A percentile compares a stretch with the other conserved stretches of the same genome.
Conservation (phyloP, 108 stramenopile genomes). For the Pelagomonas calceolata region DNA sequence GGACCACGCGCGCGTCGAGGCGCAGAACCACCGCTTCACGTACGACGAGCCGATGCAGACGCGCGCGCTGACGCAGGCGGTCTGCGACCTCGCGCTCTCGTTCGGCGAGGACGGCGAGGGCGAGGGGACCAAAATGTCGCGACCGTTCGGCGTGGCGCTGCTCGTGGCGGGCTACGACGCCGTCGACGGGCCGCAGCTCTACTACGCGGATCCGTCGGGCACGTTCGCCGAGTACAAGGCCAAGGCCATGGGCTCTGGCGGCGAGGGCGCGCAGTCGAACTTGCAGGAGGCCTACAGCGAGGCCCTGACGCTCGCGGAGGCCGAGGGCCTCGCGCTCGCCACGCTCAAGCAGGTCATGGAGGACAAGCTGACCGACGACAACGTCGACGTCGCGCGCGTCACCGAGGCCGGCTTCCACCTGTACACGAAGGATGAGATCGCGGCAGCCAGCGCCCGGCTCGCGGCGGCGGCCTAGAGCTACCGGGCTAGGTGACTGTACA, state of each 20-base stretch:
- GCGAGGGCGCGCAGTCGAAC: slow-evolving; percentile 89
- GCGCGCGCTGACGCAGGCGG: slow-evolving; percentile 93
- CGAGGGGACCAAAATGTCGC: slow-evolving; percentile 76
- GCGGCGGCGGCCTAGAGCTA: neutral
- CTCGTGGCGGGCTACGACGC: slow-evolving; percentile 90
- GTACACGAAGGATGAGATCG: slow-evolving; percentile 67
- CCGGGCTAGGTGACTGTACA: too few species aligned
- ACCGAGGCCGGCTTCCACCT: slow-evolving; percentile 81
- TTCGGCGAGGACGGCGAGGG: slow-evolving; percentile 91
- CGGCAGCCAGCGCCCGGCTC: slow-evolving; percentile 13
- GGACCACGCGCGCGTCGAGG: slow-evolving; percentile 97
- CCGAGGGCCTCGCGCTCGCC: slow-evolving; percentile 74
- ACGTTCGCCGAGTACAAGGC: slow-evolving; percentile 97
- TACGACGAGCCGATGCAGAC: slow-evolving; percentile 97
- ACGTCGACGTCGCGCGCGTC: slow-evolving; percentile 86
- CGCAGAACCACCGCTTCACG: slow-evolving; percentile 95
- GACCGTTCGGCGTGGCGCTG: slow-evolving; percentile 97
- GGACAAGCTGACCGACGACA: slow-evolving; percentile 89
- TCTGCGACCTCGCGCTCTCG: slow-evolving; percentile 93
- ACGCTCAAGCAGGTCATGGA: slow-evolving; percentile 99
- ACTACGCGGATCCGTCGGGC: slow-evolving; percentile 93
- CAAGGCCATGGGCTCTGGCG: slow-evolving; percentile 96
- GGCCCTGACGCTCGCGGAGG: slow-evolving; percentile 83
- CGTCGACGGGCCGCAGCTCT: slow-evolving; percentile 86
- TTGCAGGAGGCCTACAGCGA: slow-evolving; percentile 86